Evolutionary conservation across 2,329 filamentous ascomycete genomes (phyloP).

Genomic region (Talaromyces sp.): DNA sequence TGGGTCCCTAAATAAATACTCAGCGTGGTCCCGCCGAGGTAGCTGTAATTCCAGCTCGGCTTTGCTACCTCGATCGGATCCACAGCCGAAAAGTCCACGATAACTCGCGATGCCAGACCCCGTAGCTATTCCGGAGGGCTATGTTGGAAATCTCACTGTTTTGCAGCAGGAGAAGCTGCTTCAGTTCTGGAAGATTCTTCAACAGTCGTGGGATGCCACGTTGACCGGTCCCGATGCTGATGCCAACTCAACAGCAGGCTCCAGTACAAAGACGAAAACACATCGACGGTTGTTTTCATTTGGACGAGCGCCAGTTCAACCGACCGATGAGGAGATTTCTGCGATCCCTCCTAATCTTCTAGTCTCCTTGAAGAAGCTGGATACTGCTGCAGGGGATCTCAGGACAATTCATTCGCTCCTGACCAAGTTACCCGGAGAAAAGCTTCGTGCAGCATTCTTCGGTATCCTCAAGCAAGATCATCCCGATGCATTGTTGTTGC

Average conservation of each 20-base stretch:
- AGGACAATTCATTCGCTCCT: constrained; percentile 24
- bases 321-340: constrained; percentile 6
- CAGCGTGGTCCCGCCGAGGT: background rate
- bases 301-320: constrained; percentile 10
- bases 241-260: background rate
- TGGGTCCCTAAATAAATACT: background rate
- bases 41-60: no score
- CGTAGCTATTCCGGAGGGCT: constrained; percentile 6
- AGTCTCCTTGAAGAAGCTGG: constrained; percentile 11
- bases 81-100: no score
- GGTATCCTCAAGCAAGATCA: constrained; percentile 35
- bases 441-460: constrained; percentile 24
- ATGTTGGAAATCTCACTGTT: constrained; percentile 18
- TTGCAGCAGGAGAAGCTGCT: constrained; percentile 17
- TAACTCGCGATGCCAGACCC: constrained; percentile 1
- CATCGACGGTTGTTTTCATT: constrained; percentile 21
- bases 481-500: constrained; percentile 44
- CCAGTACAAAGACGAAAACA: constrained; percentile 2
- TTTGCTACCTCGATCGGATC: background rate
- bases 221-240: constrained; percentile 6
- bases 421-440: constrained; percentile 26
- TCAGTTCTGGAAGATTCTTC: constrained; percentile 19
- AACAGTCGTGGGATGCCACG: constrained; percentile 20
- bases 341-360: constrained; percentile 18
- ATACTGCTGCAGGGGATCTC: constrained; percentile 12